phyloP scores from a whole-genome alignment of 306 rosid species.

The Quillaja saponaria region DNA sequence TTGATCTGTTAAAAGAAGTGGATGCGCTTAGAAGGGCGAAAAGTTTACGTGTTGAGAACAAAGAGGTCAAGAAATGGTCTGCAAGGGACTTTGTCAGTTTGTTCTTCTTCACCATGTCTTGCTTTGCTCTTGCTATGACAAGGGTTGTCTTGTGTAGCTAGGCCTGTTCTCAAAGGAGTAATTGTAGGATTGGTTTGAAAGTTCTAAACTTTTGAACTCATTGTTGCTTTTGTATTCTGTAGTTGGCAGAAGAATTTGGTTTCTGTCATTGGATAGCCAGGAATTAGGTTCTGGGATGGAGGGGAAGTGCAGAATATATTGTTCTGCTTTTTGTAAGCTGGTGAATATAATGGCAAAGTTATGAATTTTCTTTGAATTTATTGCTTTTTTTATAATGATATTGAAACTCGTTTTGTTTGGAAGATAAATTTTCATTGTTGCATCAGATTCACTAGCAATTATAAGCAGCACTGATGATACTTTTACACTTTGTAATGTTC shows the following conservation, averaged over 20 bases:
- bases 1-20: slow-evolving; percentile 89
- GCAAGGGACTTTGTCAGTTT: slow-evolving; percentile 72
- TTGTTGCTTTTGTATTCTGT: neutral
- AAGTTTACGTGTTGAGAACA: slow-evolving; percentile 69
- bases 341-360: slow-evolving; percentile 8
- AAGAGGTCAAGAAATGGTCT: slow-evolving; percentile 79
- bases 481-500: too few species aligned
- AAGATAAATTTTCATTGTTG: too few species aligned
- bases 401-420: too few species aligned
- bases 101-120: slow-evolving; percentile 70
- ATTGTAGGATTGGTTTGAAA: neutral
- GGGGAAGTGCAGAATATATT: slow-evolving; percentile 64
- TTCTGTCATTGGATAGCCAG: neutral
- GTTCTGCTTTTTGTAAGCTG: slow-evolving; percentile 61
- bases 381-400: neutral
- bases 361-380: slow-evolving; percentile 2
- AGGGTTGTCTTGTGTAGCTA: slow-evolving; percentile 74
- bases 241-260: neutral
- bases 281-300: slow-evolving; percentile 8
- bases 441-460: too few species aligned
- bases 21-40: slow-evolving; percentile 92
- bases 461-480: too few species aligned
- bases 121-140: slow-evolving; percentile 64
- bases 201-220: neutral
- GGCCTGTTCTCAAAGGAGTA: neutral